Conservation (phyloP, 495 filamentous ascomycete species). For the Penicillium verhagenii region DNA sequence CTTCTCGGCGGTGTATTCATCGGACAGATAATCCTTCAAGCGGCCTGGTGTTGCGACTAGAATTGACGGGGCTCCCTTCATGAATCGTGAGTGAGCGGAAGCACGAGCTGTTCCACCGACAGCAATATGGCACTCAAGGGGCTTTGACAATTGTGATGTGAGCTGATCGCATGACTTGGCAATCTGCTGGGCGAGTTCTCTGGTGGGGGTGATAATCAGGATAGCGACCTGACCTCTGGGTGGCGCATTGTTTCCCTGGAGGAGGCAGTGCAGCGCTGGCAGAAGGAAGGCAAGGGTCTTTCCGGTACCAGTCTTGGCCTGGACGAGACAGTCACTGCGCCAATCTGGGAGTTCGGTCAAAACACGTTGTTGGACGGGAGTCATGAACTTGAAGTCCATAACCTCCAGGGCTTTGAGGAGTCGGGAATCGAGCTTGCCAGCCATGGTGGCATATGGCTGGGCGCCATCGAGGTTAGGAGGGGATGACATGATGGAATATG, state of each 20-base stretch:
- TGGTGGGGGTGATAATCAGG: constrained; percentile 63
- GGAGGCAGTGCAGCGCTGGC: constrained; percentile 67
- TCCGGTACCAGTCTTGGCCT: constrained; percentile 84
- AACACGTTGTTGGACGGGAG: constrained; percentile 56
- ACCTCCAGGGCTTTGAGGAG: constrained; percentile 46
- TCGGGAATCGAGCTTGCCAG: constrained; percentile 45
- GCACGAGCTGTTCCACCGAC: constrained; percentile 53
- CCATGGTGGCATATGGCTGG: constrained; percentile 45
- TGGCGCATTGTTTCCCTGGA: constrained; percentile 31
- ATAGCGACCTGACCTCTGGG: constrained; percentile 54
- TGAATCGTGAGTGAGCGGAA: constrained; percentile 44
- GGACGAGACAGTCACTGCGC: constrained; percentile 59
- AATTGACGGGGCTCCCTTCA: constrained; percentile 49
- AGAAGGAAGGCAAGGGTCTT: constrained; percentile 81
- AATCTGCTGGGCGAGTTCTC: constrained; percentile 67
- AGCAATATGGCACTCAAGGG: constrained; percentile 50
- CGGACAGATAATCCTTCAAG: constrained; percentile 59
- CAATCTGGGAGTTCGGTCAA: constrained; percentile 49
- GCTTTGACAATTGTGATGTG: constrained; percentile 39
- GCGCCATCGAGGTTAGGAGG: constrained; percentile 18
- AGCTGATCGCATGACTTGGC: constrained; percentile 56
- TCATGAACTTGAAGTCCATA: constrained; percentile 51
- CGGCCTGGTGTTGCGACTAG: constrained; percentile 65
- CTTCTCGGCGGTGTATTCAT: constrained; percentile 38
- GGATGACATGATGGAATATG: constrained; percentile 1